These are phyloP conservation scores for Fusarium sp. DNA, from an alignment of 2,329 filamentous ascomycete genomes.

Conservation along the genomic window DNA sequence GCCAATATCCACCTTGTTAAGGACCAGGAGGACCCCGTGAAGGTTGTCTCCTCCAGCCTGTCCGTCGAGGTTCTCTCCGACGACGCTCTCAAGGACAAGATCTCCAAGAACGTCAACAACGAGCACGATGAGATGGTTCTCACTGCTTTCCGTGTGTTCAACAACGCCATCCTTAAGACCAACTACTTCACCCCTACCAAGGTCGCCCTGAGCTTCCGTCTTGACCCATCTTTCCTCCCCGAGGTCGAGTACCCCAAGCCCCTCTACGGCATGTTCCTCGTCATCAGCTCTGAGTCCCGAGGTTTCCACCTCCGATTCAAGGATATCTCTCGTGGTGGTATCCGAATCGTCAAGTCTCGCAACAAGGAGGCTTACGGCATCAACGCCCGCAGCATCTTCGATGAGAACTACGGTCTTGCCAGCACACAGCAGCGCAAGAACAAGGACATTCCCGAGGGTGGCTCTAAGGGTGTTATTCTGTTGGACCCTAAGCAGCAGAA, in stretches of 20 bases:
- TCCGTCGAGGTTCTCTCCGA: conserved; percentile 78
- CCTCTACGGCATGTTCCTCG: conserved; percentile 97
- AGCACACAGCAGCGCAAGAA: conserved; percentile 99
- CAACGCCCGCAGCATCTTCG: conserved; percentile 95
- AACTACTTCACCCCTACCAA: conserved; percentile 98
- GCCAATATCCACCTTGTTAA: conserved; percentile 81
- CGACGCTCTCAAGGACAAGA: conserved; percentile 76
- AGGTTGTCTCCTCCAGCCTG: conserved; percentile 64
- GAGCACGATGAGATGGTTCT: conserved; percentile 99
- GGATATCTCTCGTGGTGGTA: conserved; percentile 95
- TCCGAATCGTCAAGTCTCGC: conserved; percentile 97
- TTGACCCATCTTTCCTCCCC: conserved; percentile 90
- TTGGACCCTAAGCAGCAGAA: conserved; percentile 95
- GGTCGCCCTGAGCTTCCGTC: conserved; percentile 94
- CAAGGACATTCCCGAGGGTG: conserved; percentile 98
- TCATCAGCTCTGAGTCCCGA: conserved; percentile 95
- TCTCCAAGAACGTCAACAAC: conserved; percentile 82
- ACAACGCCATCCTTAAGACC: conserved; percentile 91
- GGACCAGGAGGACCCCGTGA: conserved; percentile 61
- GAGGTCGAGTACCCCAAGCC: conserved; percentile 92
- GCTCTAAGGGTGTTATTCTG: conserved; percentile 96
- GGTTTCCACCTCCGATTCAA: conserved; percentile 98
- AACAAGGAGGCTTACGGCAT: conserved; percentile 96
- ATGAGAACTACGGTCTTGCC: conserved; percentile 98
- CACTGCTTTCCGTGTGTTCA: conserved; percentile 96